Evolutionary conservation across 768 basidiomycete genomes (phyloP).

Genomic region (Boletus tylopilopsis): DNA sequence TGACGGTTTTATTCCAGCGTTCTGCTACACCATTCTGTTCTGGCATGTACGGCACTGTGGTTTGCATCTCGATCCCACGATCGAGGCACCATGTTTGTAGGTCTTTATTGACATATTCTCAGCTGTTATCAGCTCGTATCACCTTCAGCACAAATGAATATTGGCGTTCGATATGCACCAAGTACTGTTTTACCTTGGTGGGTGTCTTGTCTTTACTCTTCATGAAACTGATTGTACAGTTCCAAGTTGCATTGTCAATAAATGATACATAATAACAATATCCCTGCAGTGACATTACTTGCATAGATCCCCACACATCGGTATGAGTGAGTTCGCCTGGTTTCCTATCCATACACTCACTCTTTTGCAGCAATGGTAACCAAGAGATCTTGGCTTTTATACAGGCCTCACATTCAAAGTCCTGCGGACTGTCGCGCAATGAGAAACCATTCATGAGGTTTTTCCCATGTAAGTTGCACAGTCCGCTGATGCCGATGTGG

Average conservation of each 20-base stretch:
- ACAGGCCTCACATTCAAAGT: slow-evolving; percentile 3
- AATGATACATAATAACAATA: background rate
- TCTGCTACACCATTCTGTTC: slow-evolving; percentile 39
- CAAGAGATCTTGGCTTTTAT: background rate
- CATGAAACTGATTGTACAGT: background rate
- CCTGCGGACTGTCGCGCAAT: background rate
- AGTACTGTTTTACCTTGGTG: background rate
- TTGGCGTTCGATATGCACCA: background rate
- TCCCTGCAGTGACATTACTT: fast-evolving
- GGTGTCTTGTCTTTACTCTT: background rate
- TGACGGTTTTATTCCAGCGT: slow-evolving; percentile 31
- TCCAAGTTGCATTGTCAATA: background rate
- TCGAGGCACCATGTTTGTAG: background rate
- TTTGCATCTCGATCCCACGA: slow-evolving; percentile 30
- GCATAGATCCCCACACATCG: slow-evolving; percentile 2
- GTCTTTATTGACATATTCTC: background rate
- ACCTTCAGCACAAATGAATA: background rate
- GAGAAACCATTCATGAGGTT: background rate
- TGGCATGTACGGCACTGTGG: slow-evolving; percentile 34
- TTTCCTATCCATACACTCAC: fast-evolving
- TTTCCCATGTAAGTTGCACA: background rate
- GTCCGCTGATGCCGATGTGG: background rate
- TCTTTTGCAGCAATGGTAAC: background rate
- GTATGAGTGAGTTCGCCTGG: slow-evolving; percentile 1
- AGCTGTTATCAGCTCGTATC: background rate